Conservation (phyloP, 306 rosid genomes). For the Corylus americana region DNA sequence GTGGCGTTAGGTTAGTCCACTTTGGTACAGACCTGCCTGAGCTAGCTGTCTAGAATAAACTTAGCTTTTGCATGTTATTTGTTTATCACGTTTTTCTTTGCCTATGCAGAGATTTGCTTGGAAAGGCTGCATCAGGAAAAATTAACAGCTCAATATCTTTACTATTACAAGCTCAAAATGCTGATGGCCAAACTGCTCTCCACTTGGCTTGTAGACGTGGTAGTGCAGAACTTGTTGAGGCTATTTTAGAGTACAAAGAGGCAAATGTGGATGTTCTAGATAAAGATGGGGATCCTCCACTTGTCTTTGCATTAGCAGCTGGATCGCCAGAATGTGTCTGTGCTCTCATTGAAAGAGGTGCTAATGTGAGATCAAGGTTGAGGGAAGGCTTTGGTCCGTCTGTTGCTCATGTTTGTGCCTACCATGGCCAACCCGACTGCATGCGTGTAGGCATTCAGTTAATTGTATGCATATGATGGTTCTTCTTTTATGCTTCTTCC, state of each 20-base stretch:
- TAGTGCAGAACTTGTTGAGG: constrained; percentile 82
- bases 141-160: constrained; percentile 55
- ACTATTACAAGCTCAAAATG: constrained; percentile 82
- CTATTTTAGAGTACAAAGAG: constrained; percentile 74
- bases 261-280: constrained; percentile 92
- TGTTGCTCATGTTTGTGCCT: constrained; percentile 97
- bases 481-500: constrained; percentile 8
- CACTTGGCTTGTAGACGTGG: constrained; percentile 98
- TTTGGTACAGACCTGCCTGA: constrained; percentile 21
- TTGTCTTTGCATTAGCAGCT: constrained; percentile 95
- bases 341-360: constrained; percentile 76
- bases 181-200: constrained; percentile 95
- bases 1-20: constrained; percentile 80
- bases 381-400: constrained; percentile 94
- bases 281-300: constrained; percentile 98
- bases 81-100: constrained; percentile 23
- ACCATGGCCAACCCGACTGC: constrained; percentile 99
- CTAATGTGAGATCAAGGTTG: constrained; percentile 80
- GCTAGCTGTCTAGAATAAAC: constrained; percentile 18
- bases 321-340: constrained; percentile 93
- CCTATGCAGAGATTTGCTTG: constrained; percentile 72
- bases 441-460: constrained; percentile 79
- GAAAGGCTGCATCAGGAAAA: constrained; percentile 64
- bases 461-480: constrained; percentile 21
- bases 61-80: constrained; percentile 23